These are phyloP conservation scores for Apiospora sp. DNA, from an alignment of 2,329 filamentous ascomycete genomes.

Conservation along the genomic window DNA sequence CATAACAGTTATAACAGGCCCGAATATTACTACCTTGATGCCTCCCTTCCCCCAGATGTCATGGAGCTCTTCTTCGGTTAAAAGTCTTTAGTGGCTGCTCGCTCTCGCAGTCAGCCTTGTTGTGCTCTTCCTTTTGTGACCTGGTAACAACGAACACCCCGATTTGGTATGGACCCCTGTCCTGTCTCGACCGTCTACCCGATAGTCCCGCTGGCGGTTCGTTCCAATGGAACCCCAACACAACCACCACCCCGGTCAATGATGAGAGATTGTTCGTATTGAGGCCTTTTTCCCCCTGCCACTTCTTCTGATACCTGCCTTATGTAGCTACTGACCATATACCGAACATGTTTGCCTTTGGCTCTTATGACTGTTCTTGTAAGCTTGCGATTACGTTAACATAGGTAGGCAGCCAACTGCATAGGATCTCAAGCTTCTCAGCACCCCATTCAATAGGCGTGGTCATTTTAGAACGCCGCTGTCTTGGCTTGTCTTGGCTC, in stretches of 20 bases:
- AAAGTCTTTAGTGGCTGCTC: not conserved
- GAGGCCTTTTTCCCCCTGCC: not conserved
- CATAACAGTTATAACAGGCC: not conserved
- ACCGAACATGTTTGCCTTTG: not conserved
- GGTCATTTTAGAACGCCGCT: not conserved
- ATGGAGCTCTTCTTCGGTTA: not conserved
- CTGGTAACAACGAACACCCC: not conserved
- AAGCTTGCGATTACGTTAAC: not conserved
- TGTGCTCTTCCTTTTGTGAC: not conserved
- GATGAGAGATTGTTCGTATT: slow-evolving; percentile 1
- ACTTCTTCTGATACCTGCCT: not conserved
- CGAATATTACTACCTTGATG: not conserved
- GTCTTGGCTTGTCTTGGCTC: not conserved
- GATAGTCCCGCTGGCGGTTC: not conserved
- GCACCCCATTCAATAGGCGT: not conserved
- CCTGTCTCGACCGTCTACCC: not conserved
- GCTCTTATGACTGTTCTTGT: not conserved
- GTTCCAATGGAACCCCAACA: not conserved
- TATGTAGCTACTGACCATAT: not conserved
- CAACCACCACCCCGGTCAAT: not conserved
- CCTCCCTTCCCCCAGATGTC: not conserved
- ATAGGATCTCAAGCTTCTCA: not conserved
- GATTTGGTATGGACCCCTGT: not conserved
- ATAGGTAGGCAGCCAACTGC: not conserved
- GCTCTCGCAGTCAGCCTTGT: not conserved